Conservation (phyloP, 2,329 filamentous ascomycete species). For the Cladosporium velox region DNA sequence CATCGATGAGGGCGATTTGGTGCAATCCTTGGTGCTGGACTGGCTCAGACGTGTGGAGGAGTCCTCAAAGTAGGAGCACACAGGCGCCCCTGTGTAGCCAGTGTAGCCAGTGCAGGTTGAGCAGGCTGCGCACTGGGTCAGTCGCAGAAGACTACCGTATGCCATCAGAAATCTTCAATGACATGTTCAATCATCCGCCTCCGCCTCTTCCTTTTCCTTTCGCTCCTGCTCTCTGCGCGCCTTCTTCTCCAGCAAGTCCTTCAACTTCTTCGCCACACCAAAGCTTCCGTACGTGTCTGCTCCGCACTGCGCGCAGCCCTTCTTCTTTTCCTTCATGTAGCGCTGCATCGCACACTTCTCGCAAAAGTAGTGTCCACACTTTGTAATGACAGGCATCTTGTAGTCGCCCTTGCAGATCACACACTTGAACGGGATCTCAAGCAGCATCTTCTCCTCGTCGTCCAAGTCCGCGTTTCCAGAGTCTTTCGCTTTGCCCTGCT, state of each 20-base stretch:
- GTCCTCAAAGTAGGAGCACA: not conserved
- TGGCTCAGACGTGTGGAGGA: conserved; percentile 23
- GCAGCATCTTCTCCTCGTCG: conserved; percentile 70
- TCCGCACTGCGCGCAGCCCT: conserved; percentile 82
- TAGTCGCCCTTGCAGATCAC: conserved; percentile 82
- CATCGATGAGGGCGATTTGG: conserved; percentile 21
- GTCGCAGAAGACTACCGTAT: not conserved
- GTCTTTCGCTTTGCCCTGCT: conserved; percentile 67
- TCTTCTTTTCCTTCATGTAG: conserved; percentile 77
- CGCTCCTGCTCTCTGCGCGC: conserved; percentile 28
- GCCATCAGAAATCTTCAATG: not conserved
- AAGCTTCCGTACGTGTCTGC: conserved; percentile 86
- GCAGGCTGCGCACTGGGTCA: not conserved
- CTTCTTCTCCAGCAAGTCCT: conserved; percentile 76
- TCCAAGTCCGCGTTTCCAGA: conserved; percentile 54
- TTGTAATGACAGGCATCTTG: conserved; percentile 77
- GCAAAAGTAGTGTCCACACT: conserved; percentile 96
- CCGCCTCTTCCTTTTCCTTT: conserved; percentile 14
- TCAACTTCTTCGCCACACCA: conserved; percentile 80
- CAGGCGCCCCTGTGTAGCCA: not conserved
- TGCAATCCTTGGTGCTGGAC: conserved; percentile 20
- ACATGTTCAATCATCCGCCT: not conserved
- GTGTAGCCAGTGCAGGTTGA: not conserved
- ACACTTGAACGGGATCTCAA: conserved; percentile 86
- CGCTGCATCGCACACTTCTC: conserved; percentile 82